Evolutionary conservation across 495 filamentous ascomycete genomes (phyloP).

Genomic region (Thermochaetoides thermophila): DNA sequence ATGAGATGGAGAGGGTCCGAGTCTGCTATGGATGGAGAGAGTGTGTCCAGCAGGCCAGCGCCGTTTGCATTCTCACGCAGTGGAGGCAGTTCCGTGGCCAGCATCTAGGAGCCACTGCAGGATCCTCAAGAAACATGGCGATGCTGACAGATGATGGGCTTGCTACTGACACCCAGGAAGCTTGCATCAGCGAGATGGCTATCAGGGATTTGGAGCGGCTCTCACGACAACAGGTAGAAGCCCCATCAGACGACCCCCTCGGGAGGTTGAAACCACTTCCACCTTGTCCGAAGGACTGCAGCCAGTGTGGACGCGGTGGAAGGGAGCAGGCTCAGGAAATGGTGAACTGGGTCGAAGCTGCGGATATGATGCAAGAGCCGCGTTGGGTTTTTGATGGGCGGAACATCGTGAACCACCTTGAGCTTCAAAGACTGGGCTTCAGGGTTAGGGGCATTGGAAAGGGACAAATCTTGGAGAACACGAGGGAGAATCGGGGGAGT

Average conservation of each 20-base stretch:
- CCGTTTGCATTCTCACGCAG: constrained; percentile 16
- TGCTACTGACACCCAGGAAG: not conserved
- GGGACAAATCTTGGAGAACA: too few relatives aligned
- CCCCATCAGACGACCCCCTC: constrained; percentile 11
- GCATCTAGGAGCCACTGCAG: not conserved
- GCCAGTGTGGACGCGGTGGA: constrained; percentile 14
- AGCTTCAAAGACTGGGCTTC: constrained; percentile 17
- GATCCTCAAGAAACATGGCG: not conserved
- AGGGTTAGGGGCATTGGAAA: constrained; percentile 17
- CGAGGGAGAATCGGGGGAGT: too few relatives aligned
- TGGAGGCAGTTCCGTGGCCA: constrained; percentile 21
- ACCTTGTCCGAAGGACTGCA: constrained; percentile 14
- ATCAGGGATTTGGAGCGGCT: constrained; percentile 11
- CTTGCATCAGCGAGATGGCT: constrained; percentile 10
- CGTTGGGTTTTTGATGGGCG: constrained; percentile 61
- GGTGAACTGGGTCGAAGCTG: constrained; percentile 40
- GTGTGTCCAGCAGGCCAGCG: constrained; percentile 27
- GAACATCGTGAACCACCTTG: constrained; percentile 13
- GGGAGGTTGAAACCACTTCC: constrained; percentile 11
- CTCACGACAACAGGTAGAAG: not conserved
- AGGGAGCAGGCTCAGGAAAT: constrained; percentile 9
- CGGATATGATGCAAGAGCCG: constrained; percentile 45
- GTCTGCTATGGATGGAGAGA: constrained; percentile 29
- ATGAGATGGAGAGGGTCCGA: constrained; percentile 23
- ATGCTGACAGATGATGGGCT: not conserved